These are phyloP conservation scores for Boletus albobrunnescens DNA, from an alignment of 1,284 basidiomycete genomes.

Conservation along the genomic window DNA sequence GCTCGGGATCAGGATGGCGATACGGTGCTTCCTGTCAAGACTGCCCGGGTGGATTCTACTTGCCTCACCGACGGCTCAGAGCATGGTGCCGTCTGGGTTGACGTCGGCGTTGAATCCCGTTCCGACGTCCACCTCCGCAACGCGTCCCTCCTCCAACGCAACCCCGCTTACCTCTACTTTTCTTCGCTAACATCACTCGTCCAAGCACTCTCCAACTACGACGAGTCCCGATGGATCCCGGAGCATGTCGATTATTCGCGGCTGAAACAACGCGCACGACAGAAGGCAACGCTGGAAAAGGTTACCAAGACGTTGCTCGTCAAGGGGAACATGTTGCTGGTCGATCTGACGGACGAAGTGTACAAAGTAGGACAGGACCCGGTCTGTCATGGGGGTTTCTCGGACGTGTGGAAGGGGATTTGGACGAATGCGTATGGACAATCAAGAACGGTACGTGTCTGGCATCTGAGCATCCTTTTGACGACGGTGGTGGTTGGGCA, in stretches of 20 bases:
- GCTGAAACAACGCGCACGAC: slow-evolving; percentile 50
- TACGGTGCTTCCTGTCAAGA: slow-evolving; percentile 5
- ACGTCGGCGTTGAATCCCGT: slow-evolving; percentile 47
- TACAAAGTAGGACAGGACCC: slow-evolving; percentile 36
- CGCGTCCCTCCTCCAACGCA: slow-evolving; percentile 50
- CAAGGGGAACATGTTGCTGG: slow-evolving; percentile 44
- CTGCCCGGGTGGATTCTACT: not conserved
- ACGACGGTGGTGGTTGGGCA: not conserved
- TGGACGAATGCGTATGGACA: slow-evolving; percentile 47
- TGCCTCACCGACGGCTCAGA: not conserved
- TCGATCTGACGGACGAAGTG: slow-evolving; percentile 54
- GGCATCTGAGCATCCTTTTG: not conserved
- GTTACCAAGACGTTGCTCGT: slow-evolving; percentile 55
- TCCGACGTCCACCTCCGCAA: slow-evolving; percentile 53
- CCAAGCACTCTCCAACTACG: slow-evolving; percentile 48
- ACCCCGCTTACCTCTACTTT: slow-evolving; percentile 46
- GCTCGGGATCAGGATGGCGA: slow-evolving; percentile 13
- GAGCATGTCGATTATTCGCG: slow-evolving; percentile 49
- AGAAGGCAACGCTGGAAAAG: slow-evolving; percentile 49
- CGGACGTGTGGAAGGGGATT: slow-evolving; percentile 55
- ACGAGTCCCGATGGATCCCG: slow-evolving; percentile 47
- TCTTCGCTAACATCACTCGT: slow-evolving; percentile 47
- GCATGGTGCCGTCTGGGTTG: slow-evolving; percentile 30
- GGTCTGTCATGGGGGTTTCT: slow-evolving; percentile 49
- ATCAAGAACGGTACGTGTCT: slow-evolving; percentile 34